A percentile compares a stretch with the other conserved stretches of the same genome.
Conservation (phyloP, 805 yeast species). For the Pichia nanzhaoensis region DNA sequence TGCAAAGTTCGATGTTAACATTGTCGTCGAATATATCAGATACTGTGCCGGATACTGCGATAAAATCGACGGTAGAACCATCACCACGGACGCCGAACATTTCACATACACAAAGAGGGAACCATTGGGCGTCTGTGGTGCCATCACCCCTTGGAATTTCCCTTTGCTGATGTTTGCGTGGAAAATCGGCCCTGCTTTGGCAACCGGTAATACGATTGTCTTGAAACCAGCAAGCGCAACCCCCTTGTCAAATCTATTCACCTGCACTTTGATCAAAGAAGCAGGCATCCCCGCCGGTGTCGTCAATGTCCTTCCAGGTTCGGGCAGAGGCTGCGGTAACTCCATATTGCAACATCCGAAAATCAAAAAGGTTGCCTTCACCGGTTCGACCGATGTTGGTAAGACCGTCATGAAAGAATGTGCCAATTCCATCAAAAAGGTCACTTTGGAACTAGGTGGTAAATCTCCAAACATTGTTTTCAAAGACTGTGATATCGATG, state of each 20-base stretch:
- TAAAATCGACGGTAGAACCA: conserved; percentile 56
- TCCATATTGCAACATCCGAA: conserved; percentile 61
- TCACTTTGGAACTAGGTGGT: conserved; percentile 79
- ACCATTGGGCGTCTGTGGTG: conserved; percentile 79
- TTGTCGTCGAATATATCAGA: conserved; percentile 58
- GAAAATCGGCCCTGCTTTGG: conserved; percentile 75
- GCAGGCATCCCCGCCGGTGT: conserved; percentile 76
- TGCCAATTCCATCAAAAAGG: conserved; percentile 68
- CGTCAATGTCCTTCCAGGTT: conserved; percentile 66
- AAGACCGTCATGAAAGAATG: conserved; percentile 62
- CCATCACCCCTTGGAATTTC: conserved; percentile 82
- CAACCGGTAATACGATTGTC: conserved; percentile 68
- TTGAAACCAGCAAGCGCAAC: conserved; percentile 75
- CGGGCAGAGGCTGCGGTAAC: conserved; percentile 67
- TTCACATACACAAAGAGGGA: conserved; percentile 62
- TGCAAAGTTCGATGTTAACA: conserved; percentile 59
- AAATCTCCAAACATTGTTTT: conserved; percentile 74
- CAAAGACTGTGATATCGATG: conserved; percentile 56
- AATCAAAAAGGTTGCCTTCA: conserved; percentile 71
- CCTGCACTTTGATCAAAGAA: conserved; percentile 54
- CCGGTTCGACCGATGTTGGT: conserved; percentile 78
- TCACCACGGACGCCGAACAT: conserved; percentile 57
- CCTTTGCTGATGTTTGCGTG: conserved; percentile 74
- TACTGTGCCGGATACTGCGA: conserved; percentile 71
- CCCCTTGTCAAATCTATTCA: conserved; percentile 63